phyloP scores from a whole-genome alignment of 75 land plant species.

The Sequoiadendron giganteum region DNA sequence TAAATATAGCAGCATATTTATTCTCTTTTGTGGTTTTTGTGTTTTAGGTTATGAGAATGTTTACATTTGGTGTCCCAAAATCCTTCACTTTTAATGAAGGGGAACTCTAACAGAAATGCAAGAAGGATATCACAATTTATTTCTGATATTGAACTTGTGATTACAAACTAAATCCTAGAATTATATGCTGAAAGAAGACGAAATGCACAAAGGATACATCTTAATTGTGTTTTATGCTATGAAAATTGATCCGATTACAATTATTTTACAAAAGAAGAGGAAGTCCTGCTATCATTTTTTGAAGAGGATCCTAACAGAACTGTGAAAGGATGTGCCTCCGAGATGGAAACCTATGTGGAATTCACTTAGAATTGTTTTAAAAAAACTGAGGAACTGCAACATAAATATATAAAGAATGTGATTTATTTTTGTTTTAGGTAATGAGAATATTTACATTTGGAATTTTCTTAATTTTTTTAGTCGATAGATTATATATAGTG shows the following conservation, averaged over 20 bases:
- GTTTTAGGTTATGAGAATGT: too few relatives aligned
- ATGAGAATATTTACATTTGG: not conserved
- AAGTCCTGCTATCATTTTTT: not conserved
- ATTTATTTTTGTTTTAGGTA: not conserved
- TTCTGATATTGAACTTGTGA: not conserved
- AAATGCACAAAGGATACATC: not conserved
- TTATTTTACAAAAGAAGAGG: not conserved
- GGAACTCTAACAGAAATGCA: not conserved
- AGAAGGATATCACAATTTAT: not conserved
- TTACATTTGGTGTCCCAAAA: too few relatives aligned
- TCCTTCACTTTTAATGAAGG: not conserved
- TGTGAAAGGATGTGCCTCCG: not conserved
- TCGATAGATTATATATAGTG: too few relatives aligned
- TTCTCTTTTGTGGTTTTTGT: too few relatives aligned
- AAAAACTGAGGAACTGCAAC: not conserved
- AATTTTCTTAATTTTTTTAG: not conserved
- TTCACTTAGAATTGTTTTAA: not conserved
- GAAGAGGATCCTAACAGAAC: not conserved
- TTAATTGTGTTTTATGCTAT: not conserved
- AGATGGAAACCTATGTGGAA: not conserved
- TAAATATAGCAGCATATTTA: too few relatives aligned
- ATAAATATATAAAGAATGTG: not conserved
- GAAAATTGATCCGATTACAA: not conserved
- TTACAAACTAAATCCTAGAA: not conserved
- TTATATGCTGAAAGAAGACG: too few relatives aligned